These are phyloP conservation scores for Torulaspora maleeae DNA, from an alignment of 805 yeast genomes.

Conservation along the genomic window DNA sequence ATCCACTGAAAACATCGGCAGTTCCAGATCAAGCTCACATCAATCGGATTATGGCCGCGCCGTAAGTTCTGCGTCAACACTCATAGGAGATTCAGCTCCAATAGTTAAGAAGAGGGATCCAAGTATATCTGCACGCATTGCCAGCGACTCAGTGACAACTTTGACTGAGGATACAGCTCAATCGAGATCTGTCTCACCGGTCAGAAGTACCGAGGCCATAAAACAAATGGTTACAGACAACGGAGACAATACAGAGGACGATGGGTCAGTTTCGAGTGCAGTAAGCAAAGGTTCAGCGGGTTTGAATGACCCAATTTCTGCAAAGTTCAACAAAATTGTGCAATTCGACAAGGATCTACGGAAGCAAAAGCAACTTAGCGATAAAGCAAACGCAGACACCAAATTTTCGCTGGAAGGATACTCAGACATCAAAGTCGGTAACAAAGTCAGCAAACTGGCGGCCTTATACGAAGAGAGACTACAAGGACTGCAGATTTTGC, in stretches of 20 bases:
- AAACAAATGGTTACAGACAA: slow-evolving; percentile 22
- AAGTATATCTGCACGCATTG: slow-evolving; percentile 16
- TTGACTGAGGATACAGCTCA: slow-evolving; percentile 12
- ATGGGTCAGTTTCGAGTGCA: neutral
- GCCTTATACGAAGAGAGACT: slow-evolving; percentile 57
- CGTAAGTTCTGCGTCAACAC: slow-evolving; percentile 13
- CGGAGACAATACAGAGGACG: slow-evolving; percentile 14
- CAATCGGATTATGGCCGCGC: slow-evolving; percentile 1
- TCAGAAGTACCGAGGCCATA: slow-evolving; percentile 14
- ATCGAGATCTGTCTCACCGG: slow-evolving; percentile 15
- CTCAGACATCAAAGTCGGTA: slow-evolving; percentile 45
- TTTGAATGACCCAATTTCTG: slow-evolving; percentile 11
- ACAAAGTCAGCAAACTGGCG: slow-evolving; percentile 60
- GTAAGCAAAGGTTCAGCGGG: slow-evolving; percentile 3
- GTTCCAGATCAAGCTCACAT: slow-evolving; percentile 8
- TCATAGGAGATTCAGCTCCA: slow-evolving; percentile 11
- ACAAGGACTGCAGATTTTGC: slow-evolving; percentile 37
- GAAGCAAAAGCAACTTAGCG: slow-evolving; percentile 18
- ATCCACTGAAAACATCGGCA: slow-evolving; percentile 14
- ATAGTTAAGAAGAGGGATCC: slow-evolving; percentile 13
- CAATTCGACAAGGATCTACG: slow-evolving; percentile 30
- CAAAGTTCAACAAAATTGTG: slow-evolving; percentile 25
- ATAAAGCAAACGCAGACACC: slow-evolving; percentile 11
- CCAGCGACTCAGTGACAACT: slow-evolving; percentile 18
- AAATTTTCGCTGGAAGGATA: slow-evolving; percentile 37